phyloP scores from a whole-genome alignment of 2,329 filamentous ascomycete species.

The Botrytis fabae region DNA sequence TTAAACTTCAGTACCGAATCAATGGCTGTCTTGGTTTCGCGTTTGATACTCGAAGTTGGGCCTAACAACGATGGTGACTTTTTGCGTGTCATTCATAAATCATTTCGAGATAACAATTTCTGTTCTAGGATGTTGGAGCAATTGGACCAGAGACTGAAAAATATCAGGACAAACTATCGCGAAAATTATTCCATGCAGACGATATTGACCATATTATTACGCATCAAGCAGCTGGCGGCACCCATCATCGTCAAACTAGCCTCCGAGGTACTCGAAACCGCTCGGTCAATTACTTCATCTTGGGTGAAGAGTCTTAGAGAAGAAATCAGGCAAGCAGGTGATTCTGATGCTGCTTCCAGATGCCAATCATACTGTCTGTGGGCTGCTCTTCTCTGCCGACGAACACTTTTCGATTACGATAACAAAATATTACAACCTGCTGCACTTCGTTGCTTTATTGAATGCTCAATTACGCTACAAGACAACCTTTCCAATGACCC shows the following conservation, averaged over 20 bases:
- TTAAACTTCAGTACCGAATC: slow-evolving; percentile 61
- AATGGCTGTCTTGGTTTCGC: slow-evolving; percentile 51
- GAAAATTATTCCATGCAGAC: slow-evolving; percentile 60
- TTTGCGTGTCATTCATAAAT: slow-evolving; percentile 50
- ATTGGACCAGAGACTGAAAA: slow-evolving; percentile 48
- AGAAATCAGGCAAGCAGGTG: slow-evolving; percentile 46
- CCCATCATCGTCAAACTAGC: slow-evolving; percentile 21
- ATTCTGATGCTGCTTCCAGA: slow-evolving; percentile 44
- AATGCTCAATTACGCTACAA: slow-evolving; percentile 48
- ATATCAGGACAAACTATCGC: slow-evolving; percentile 57
- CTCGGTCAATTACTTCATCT: slow-evolving; percentile 46
- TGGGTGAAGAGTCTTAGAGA: slow-evolving; percentile 54
- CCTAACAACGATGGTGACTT: slow-evolving; percentile 42
- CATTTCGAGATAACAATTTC: slow-evolving; percentile 53
- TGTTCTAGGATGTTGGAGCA: slow-evolving; percentile 50
- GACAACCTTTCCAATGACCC: slow-evolving; percentile 48
- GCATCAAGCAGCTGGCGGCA: slow-evolving; percentile 37
- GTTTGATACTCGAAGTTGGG: slow-evolving; percentile 57
- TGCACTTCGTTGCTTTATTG: slow-evolving; percentile 41
- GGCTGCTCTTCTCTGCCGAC: slow-evolving; percentile 57
- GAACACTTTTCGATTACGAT: slow-evolving; percentile 44
- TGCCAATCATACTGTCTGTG: slow-evolving; percentile 51
- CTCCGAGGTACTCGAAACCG: slow-evolving; percentile 43
- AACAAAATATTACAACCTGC: slow-evolving; percentile 1
- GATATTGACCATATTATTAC: slow-evolving; percentile 52